These are phyloP conservation scores for Plenodomus biglobosus DNA, from an alignment of 2,329 filamentous ascomycete genomes.

Conservation along the genomic window DNA sequence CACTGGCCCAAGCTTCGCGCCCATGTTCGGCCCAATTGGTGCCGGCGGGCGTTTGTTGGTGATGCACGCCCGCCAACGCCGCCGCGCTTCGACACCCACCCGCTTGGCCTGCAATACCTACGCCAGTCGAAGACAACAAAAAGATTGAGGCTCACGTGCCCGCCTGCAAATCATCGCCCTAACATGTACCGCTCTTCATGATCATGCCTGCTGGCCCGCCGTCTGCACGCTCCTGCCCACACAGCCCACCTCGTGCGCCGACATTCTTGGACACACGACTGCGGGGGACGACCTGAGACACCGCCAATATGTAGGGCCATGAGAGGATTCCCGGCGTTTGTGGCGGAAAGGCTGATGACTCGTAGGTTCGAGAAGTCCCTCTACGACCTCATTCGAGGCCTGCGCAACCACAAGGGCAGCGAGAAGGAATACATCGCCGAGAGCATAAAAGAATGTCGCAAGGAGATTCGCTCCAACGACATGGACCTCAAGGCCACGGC, in stretches of 20 bases:
- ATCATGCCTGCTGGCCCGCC: conserved; percentile 38
- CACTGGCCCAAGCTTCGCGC: conserved; percentile 16
- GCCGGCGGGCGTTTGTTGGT: conserved; percentile 1
- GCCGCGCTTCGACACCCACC: conserved; percentile 1
- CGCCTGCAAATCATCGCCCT: background rate
- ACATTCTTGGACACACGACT: conserved; percentile 18
- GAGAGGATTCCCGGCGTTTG: no score
- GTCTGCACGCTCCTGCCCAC: conserved; percentile 22
- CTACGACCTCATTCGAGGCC: conserved; percentile 95
- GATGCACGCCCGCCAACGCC: conserved; percentile 20
- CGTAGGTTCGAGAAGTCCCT: conserved; percentile 97
- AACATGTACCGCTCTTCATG: conserved; percentile 27
- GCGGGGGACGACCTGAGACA: conserved; percentile 17
- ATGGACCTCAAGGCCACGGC: conserved; percentile 98
- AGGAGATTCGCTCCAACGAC: conserved; percentile 88
- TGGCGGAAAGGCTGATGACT: background rate
- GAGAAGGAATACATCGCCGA: conserved; percentile 95
- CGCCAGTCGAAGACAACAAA: no score
- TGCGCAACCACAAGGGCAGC: conserved; percentile 92
- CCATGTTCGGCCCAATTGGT: conserved; percentile 2
- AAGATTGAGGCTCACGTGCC: no score
- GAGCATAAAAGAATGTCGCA: conserved; percentile 90
- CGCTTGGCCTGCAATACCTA: background rate
- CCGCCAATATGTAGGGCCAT: conserved; percentile 27
- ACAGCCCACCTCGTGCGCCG: conserved; percentile 32